Percentiles rank a stretch among this genome's conserved stretches.
Conservation (phyloP, 2,329 filamentous ascomycete genomes). For the Fusarium haematococcum region DNA sequence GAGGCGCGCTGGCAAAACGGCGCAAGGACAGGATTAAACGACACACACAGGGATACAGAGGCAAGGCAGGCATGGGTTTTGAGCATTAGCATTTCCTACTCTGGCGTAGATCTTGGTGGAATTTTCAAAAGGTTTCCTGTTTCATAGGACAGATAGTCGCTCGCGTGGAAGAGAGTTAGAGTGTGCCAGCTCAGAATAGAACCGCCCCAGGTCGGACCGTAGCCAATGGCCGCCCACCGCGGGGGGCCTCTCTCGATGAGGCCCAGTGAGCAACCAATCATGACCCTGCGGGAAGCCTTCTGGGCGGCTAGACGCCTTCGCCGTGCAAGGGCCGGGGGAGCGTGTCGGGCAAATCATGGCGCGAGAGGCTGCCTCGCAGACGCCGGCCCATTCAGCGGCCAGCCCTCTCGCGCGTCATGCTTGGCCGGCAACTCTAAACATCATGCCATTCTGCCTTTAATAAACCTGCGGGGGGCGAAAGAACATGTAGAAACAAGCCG, state of each 20-base stretch:
- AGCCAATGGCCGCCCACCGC: constrained; percentile 4
- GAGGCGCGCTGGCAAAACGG: not conserved
- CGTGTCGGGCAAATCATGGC: constrained; percentile 15
- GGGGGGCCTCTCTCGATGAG: not conserved
- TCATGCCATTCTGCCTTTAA: not conserved
- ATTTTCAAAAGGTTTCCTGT: constrained; percentile 1
- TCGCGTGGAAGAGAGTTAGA: not conserved
- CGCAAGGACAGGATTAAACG: not conserved
- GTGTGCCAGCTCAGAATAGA: constrained; percentile 18
- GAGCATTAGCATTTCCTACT: constrained; percentile 3
- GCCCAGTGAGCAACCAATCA: constrained; percentile 8
- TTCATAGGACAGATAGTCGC: constrained; percentile 27
- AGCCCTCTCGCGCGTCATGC: not conserved
- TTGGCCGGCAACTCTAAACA: not conserved
- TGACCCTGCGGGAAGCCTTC: not conserved
- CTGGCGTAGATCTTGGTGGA: constrained; percentile 7
- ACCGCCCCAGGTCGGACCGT: not conserved
- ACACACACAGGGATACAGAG: constrained; percentile 1
- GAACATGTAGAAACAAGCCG: not conserved
- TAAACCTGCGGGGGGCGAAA: not conserved
- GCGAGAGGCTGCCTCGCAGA: constrained; percentile 11
- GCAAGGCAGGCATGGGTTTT: constrained; percentile 5
- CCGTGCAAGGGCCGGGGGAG: not conserved
- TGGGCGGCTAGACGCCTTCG: constrained; percentile 8
- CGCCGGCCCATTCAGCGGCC: constrained; percentile 36